These are phyloP conservation scores for Cladosporium velox DNA, from an alignment of 2,329 filamentous ascomycete genomes.

Conservation along the genomic window DNA sequence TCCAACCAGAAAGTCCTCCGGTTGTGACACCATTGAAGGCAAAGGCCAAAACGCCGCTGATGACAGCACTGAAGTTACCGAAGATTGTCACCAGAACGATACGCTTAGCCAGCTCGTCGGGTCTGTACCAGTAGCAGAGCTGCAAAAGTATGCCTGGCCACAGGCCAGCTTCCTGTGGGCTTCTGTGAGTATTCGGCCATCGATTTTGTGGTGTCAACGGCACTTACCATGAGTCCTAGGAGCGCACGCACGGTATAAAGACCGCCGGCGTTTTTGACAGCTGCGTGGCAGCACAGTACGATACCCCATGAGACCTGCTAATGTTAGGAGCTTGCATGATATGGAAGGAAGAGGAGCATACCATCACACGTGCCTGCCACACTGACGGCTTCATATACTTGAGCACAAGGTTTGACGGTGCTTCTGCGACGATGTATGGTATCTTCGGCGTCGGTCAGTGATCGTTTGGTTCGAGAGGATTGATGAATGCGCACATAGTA, in stretches of 20 bases:
- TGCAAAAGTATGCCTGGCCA: constrained; percentile 21
- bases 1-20: neutral
- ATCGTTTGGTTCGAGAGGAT: neutral
- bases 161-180: constrained; percentile 18
- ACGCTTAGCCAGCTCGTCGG: constrained; percentile 45
- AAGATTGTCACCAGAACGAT: constrained; percentile 27
- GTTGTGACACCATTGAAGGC: constrained; percentile 36
- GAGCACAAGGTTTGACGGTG: constrained; percentile 21
- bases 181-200: too few relatives aligned
- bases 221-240: neutral
- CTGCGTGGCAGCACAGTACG: neutral
- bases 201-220: too few relatives aligned
- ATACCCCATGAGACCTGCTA: neutral
- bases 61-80: constrained; percentile 45
- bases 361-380: constrained; percentile 23
- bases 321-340: neutral
- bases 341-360: neutral
- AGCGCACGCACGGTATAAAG: neutral
- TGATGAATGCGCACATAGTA: constrained; percentile 37
- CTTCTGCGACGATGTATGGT: constrained; percentile 24
- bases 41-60: constrained; percentile 49
- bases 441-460: constrained; percentile 5
- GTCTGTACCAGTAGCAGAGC: constrained; percentile 49
- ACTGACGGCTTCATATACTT: constrained; percentile 23
- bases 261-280: neutral